A percentile compares a stretch with the other conserved stretches of the same genome.
Evolutionary conservation across 495 filamentous ascomycete genomes (phyloP).

Genomic region (Clavariopsis aquatica): DNA sequence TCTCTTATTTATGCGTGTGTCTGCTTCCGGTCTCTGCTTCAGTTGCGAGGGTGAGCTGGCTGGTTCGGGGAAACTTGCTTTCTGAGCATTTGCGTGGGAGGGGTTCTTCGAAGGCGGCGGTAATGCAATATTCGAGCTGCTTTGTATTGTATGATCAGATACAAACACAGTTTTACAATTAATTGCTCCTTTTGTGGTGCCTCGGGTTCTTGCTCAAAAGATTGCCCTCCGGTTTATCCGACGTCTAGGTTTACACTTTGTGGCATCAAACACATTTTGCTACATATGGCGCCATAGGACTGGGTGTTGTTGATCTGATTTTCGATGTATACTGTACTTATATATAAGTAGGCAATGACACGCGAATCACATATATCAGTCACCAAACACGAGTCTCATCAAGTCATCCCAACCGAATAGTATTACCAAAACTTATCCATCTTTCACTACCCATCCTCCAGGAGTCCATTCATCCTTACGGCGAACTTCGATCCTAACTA

Average conservation of each 20-base stretch:
- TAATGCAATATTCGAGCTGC: slow-evolving; percentile 25
- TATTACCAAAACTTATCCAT: not conserved
- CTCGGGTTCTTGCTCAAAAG: not conserved
- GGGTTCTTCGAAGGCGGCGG: slow-evolving; percentile 11
- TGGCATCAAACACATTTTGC: no score
- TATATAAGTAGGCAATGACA: no score
- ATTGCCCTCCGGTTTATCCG: no score
- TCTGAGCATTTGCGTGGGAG: slow-evolving; percentile 31
- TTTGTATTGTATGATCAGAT: slow-evolving; percentile 31
- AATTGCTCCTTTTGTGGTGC: not conserved
- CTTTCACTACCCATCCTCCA: not conserved
- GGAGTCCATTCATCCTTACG: not conserved
- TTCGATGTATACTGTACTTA: no score
- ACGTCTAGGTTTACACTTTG: no score
- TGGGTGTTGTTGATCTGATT: not conserved
- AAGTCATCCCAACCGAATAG: not conserved
- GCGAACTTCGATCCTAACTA: not conserved
- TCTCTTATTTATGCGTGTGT: slow-evolving; percentile 17
- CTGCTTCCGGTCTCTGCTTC: slow-evolving; percentile 24
- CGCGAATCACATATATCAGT: no score
- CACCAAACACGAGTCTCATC: not conserved
- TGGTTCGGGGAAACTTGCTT: slow-evolving; percentile 10
- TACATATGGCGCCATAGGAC: not conserved
- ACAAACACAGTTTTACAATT: slow-evolving; percentile 28
- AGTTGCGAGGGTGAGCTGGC: slow-evolving; percentile 1